Percentiles rank a stretch among this genome's conserved stretches.
phyloP scores from a whole-genome alignment of 805 yeast species.

The Candida palmyrensis region DNA sequence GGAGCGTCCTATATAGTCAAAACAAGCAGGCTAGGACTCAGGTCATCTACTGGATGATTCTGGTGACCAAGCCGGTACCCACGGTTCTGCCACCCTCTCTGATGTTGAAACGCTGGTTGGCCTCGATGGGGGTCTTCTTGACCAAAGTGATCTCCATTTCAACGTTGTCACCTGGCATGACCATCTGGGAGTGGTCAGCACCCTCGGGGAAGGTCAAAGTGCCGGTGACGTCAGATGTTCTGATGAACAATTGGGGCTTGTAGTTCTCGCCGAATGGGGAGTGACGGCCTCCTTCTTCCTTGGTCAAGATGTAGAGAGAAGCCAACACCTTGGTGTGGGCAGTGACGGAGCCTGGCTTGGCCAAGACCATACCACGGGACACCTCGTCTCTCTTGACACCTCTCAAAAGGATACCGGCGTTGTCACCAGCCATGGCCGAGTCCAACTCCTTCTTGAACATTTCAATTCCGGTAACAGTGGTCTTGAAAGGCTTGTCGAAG shows the following conservation, averaged over 20 bases:
- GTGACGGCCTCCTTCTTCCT: conserved; percentile 99
- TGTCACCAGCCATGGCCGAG: conserved; percentile 98
- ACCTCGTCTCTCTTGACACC: conserved; percentile 98
- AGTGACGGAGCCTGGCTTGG: conserved; percentile 87
- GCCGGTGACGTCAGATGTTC: conserved; percentile 95
- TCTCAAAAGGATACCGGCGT: conserved; percentile 95
- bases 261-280: conserved; percentile 95
- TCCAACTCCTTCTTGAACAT: conserved; percentile 99
- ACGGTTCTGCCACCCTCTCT: conserved; percentile 99
- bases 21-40: not conserved
- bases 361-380: conserved; percentile 94
- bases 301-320: conserved; percentile 85
- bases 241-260: conserved; percentile 95
- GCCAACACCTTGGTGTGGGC: conserved; percentile 93
- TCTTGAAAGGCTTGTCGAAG: conserved; percentile 80
- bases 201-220: conserved; percentile 82
- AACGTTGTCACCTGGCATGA: conserved; percentile 97
- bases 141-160: conserved; percentile 91
- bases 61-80: conserved; percentile 96
- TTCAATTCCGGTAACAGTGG: conserved; percentile 97
- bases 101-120: conserved; percentile 96
- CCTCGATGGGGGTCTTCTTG: conserved; percentile 90
- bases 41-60: conserved; percentile 60
- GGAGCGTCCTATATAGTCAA: not conserved
- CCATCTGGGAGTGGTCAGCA: conserved; percentile 83